phyloP scores from a whole-genome alignment of 148 eudicot genomes.

The Chenopodium quinoa region DNA sequence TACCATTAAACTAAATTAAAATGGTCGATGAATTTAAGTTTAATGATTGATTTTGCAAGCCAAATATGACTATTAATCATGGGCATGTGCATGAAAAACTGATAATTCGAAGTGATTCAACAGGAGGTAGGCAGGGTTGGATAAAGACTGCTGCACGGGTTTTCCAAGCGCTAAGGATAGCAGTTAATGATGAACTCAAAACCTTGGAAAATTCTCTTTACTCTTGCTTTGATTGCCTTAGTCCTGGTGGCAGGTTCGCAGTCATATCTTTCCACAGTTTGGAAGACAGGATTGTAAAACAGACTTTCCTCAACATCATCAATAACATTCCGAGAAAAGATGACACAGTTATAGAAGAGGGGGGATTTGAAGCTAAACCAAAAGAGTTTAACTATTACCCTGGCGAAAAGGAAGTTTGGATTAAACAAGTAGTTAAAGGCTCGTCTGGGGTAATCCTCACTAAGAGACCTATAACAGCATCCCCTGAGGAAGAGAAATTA shows the following conservation, averaged over 20 bases:
- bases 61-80: not conserved
- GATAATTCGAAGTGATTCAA: slow-evolving; percentile 5
- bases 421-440: slow-evolving; percentile 62
- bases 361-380: slow-evolving; percentile 5
- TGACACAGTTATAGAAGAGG: slow-evolving; percentile 13
- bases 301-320: slow-evolving; percentile 74
- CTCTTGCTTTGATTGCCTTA: slow-evolving; percentile 67
- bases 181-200: slow-evolving; percentile 94
- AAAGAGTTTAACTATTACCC: slow-evolving; percentile 6
- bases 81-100: slow-evolving; percentile 1
- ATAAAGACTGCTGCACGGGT: slow-evolving; percentile 94
- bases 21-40: not conserved
- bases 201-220: slow-evolving; percentile 61
- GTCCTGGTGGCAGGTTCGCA: slow-evolving; percentile 94
- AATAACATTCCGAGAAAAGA: slow-evolving; percentile 20
- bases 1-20: not conserved
- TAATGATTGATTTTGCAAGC: not conserved
- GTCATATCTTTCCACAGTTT: slow-evolving; percentile 94
- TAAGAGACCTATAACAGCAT: slow-evolving; percentile 87
- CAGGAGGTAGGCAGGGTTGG: slow-evolving; percentile 99
- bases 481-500: slow-evolving; percentile 65
- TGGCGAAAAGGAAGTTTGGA: slow-evolving; percentile 60
- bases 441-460: slow-evolving; percentile 61
- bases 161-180: slow-evolving; percentile 97
- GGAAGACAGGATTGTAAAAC: slow-evolving; percentile 96